Evolutionary conservation across 345 rosid genomes (phyloP).

Genomic region (Rhizophora apiculata): DNA sequence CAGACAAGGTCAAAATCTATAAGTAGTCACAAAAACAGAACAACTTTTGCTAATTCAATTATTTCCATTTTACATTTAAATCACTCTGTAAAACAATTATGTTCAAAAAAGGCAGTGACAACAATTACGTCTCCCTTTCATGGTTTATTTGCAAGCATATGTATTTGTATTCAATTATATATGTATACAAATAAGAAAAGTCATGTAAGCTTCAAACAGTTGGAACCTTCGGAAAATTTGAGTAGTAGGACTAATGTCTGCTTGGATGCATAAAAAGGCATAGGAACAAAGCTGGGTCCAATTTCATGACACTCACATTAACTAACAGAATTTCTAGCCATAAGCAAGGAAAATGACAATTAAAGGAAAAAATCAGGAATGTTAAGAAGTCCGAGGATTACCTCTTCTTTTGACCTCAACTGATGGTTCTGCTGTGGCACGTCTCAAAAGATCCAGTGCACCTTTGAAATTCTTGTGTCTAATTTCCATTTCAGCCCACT

Average conservation of each 20-base stretch:
- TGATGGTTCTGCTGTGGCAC: slow-evolving; percentile 95
- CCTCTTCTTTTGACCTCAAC: slow-evolving; percentile 93
- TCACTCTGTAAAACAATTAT: too few species aligned
- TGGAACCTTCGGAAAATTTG: too few species aligned
- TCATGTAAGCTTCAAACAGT: too few species aligned
- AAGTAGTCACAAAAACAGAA: too few species aligned
- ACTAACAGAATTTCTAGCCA: background rate
- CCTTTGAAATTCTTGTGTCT: slow-evolving; percentile 79
- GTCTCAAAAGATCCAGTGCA: slow-evolving; percentile 86
- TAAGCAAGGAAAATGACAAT: slow-evolving; percentile 1
- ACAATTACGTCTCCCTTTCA: too few species aligned
- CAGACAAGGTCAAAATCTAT: background rate
- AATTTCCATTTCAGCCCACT: slow-evolving; percentile 98
- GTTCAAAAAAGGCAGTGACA: too few species aligned
- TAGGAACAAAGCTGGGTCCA: background rate
- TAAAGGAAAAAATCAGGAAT: background rate
- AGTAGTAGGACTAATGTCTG: too few species aligned
- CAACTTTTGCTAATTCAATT: too few species aligned
- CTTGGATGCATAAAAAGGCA: background rate
- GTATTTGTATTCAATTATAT: too few species aligned
- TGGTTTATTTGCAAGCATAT: too few species aligned
- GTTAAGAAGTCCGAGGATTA: slow-evolving; percentile 16
- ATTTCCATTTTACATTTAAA: too few species aligned
- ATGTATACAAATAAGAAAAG: too few species aligned
- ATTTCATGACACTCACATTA: background rate